These are phyloP conservation scores for Trichaptum fuscoviolaceum DNA, from an alignment of 768 basidiomycete genomes.

Conservation along the genomic window DNA sequence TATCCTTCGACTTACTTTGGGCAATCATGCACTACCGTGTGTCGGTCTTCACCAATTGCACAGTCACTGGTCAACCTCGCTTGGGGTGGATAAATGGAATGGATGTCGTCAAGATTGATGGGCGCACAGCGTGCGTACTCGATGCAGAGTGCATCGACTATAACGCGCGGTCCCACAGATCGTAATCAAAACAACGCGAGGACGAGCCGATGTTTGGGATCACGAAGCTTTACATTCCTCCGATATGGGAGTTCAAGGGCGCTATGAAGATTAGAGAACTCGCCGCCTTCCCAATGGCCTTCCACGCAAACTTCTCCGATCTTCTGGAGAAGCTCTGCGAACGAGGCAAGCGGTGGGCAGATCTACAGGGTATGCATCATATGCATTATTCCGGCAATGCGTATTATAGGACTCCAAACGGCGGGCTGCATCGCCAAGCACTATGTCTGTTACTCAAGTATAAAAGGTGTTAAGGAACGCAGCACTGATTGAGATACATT, in stretches of 20 bases:
- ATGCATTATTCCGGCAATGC: constrained; percentile 11
- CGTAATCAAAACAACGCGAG: background rate
- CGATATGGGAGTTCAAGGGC: constrained; percentile 17
- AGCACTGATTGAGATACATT: background rate
- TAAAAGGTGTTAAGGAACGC: too few relatives aligned
- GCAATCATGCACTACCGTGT: constrained; percentile 21
- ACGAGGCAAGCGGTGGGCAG: constrained; percentile 15
- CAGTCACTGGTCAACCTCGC: constrained; percentile 13
- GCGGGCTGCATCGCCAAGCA: constrained; percentile 35
- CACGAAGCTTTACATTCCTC: background rate
- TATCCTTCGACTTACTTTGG: constrained; percentile 28
- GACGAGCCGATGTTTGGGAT: background rate
- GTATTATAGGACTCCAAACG: constrained; percentile 18
- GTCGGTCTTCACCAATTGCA: constrained; percentile 17
- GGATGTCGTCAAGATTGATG: constrained; percentile 8
- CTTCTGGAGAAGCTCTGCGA: constrained; percentile 8
- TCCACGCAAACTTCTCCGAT: constrained; percentile 7
- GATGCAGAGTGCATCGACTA: constrained; percentile 1
- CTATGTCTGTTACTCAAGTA: constrained; percentile 30
- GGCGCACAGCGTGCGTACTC: constrained; percentile 14
- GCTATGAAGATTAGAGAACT: constrained; percentile 17
- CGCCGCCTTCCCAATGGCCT: constrained; percentile 15
- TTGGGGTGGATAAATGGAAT: constrained; percentile 7
- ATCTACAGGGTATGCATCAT: constrained; percentile 8
- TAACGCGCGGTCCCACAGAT: background rate